A percentile compares a stretch with the other conserved stretches of the same genome.
These are phyloP conservation scores for Saturnispora besseyi DNA, from an alignment of 805 yeast genomes.

Conservation along the genomic window DNA sequence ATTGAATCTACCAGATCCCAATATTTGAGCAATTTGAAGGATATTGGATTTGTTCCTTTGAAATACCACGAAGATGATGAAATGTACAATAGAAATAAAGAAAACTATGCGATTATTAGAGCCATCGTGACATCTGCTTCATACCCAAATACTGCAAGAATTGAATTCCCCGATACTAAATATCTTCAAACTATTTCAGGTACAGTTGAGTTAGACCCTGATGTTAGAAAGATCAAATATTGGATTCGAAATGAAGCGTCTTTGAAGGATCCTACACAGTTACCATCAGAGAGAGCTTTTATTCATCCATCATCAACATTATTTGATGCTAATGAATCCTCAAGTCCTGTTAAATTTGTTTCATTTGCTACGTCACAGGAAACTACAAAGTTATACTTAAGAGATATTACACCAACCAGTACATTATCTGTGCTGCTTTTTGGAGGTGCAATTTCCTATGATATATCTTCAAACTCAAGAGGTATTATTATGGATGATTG, in stretches of 20 bases:
- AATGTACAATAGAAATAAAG: slow-evolving; percentile 41
- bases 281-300: slow-evolving; percentile 66
- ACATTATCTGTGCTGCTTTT: slow-evolving; percentile 67
- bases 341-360: slow-evolving; percentile 36
- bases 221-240: slow-evolving; percentile 59
- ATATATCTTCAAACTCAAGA: slow-evolving; percentile 51
- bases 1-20: slow-evolving; percentile 65
- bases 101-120: slow-evolving; percentile 43
- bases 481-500: slow-evolving; percentile 84
- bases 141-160: slow-evolving; percentile 75
- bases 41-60: slow-evolving; percentile 66
- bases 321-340: slow-evolving; percentile 33
- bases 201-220: slow-evolving; percentile 78
- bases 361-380: slow-evolving; percentile 48
- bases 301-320: slow-evolving; percentile 80
- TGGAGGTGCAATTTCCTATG: slow-evolving; percentile 66
- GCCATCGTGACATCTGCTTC: slow-evolving; percentile 72
- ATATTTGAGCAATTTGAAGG: slow-evolving; percentile 59
- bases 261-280: slow-evolving; percentile 21
- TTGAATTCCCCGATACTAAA: slow-evolving; percentile 75
- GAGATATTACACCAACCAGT: slow-evolving; percentile 74
- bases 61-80: slow-evolving; percentile 27
- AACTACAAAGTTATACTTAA: slow-evolving; percentile 59
- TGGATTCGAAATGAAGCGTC: slow-evolving; percentile 64
- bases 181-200: slow-evolving; percentile 65